phyloP scores from a whole-genome alignment of 129 eudicot genomes.

The Centaurea solstitialis region DNA sequence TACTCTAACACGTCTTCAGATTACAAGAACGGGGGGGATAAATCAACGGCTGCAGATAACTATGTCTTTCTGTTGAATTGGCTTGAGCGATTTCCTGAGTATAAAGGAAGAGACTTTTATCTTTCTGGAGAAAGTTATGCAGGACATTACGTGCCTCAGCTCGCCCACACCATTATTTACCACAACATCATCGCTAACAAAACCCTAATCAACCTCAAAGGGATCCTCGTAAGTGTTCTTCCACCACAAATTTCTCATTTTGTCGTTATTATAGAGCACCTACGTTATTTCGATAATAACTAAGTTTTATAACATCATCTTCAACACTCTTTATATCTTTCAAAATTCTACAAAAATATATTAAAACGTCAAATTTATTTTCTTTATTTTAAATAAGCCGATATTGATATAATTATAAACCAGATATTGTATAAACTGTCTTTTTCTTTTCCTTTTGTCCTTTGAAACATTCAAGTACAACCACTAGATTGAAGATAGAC shows the following conservation, averaged over 20 bases:
- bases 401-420: too few relatives aligned
- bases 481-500: slow-evolving; percentile 12
- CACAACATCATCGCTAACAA: slow-evolving; percentile 55
- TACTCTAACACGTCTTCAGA: slow-evolving; percentile 68
- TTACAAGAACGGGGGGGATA: slow-evolving; percentile 48
- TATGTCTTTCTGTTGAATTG: slow-evolving; percentile 64
- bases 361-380: neutral
- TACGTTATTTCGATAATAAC: neutral
- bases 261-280: neutral
- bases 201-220: slow-evolving; percentile 72
- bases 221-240: slow-evolving; percentile 65
- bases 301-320: neutral
- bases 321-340: too few relatives aligned
- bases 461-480: slow-evolving; percentile 8
- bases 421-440: neutral
- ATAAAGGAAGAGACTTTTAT: slow-evolving; percentile 60
- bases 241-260: neutral
- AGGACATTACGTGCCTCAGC: slow-evolving; percentile 86
- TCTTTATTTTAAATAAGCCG: neutral
- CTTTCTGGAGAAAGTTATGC: slow-evolving; percentile 82
- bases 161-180: slow-evolving; percentile 72
- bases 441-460: neutral
- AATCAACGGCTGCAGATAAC: slow-evolving; percentile 57
- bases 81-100: slow-evolving; percentile 81
- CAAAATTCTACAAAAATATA: neutral